These are phyloP conservation scores for Stephania cephalantha DNA, from an alignment of 164 flowering plant species.

Conservation along the genomic window DNA sequence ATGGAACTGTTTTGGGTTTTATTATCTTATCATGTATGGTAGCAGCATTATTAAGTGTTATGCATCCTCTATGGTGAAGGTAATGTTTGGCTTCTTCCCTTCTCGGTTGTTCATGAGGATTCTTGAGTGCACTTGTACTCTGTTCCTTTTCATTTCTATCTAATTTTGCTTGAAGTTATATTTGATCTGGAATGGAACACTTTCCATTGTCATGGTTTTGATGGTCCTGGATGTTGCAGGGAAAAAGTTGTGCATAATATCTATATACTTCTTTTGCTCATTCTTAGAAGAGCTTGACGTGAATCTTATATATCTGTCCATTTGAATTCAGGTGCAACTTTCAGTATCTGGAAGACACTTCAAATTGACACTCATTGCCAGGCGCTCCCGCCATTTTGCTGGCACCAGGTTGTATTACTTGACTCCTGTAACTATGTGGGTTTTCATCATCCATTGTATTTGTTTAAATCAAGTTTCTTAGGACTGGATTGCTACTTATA, in stretches of 20 bases:
- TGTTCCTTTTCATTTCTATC: not conserved
- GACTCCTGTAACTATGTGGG: not conserved
- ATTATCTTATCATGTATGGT: not conserved
- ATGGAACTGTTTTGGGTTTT: not conserved
- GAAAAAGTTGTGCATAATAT: not conserved
- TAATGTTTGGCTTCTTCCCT: not conserved
- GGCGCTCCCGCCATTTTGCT: slow-evolving; percentile 97
- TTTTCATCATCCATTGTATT: not conserved
- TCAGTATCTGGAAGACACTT: slow-evolving; percentile 59
- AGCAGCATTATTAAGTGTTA: not conserved
- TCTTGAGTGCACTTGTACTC: not conserved
- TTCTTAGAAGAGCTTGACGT: not conserved
- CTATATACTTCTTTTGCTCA: not conserved
- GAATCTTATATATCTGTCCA: slow-evolving; percentile 16
- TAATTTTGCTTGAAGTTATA: not conserved
- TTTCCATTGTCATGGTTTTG: not conserved
- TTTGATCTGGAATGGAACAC: not conserved
- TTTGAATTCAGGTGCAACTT: slow-evolving; percentile 47
- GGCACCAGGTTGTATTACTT: slow-evolving; percentile 76
- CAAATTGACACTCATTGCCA: slow-evolving; percentile 78
- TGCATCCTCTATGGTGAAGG: not conserved
- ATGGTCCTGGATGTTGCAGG: not conserved
- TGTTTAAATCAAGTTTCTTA: not conserved
- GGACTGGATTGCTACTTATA: not conserved
- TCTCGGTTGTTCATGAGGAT: not conserved